These are phyloP conservation scores for Ceratobasidium sp. DNA, from an alignment of 1,284 basidiomycete genomes.

Conservation along the genomic window DNA sequence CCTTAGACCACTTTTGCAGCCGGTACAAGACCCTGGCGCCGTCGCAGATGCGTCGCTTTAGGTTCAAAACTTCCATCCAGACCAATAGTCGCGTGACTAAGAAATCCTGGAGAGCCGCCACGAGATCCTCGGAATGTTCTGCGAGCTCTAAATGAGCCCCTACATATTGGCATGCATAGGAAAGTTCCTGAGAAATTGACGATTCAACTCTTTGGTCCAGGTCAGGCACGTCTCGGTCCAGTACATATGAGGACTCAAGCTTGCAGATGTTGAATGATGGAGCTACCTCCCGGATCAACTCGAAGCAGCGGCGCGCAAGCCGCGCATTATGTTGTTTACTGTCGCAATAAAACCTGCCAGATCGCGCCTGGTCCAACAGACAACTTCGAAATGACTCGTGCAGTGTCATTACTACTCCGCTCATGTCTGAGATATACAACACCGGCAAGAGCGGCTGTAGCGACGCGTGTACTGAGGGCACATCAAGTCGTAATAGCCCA, in stretches of 20 bases:
- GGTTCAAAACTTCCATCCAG: slow-evolving; percentile 18
- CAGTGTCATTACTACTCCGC: background rate
- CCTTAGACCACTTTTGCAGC: background rate
- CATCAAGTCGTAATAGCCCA: background rate
- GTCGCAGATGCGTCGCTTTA: background rate
- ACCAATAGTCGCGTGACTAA: background rate
- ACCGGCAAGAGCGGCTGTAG: background rate
- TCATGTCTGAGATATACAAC: background rate
- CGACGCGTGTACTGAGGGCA: background rate
- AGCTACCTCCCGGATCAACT: background rate
- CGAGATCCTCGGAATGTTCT: background rate
- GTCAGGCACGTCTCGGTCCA: background rate
- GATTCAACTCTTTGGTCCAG: background rate
- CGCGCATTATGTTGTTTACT: background rate
- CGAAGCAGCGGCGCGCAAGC: background rate
- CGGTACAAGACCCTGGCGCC: background rate
- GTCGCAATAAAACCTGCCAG: background rate
- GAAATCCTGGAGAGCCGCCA: background rate
- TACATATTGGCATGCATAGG: background rate
- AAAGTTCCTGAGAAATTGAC: background rate
- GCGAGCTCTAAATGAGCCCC: background rate
- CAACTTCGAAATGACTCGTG: slow-evolving; percentile 2
- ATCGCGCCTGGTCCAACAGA: background rate
- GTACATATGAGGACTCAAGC: background rate
- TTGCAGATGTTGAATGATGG: slow-evolving; percentile 15